phyloP scores from a whole-genome alignment of 2,329 filamentous ascomycete species.

The Sporothrix mexicana region DNA sequence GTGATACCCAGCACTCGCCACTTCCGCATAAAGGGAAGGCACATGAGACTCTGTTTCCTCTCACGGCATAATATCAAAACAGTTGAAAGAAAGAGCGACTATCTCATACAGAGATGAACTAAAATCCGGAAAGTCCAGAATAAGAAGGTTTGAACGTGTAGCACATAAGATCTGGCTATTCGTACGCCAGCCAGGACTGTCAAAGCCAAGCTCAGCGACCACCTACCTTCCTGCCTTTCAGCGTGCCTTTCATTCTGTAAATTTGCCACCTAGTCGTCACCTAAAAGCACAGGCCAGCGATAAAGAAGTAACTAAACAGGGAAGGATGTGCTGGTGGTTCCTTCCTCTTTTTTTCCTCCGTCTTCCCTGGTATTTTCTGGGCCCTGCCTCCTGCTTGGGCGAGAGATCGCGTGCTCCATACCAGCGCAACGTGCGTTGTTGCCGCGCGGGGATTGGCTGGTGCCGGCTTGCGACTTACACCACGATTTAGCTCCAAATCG shows the following conservation, averaged over 20 bases:
- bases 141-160: slow-evolving; percentile 18
- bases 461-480: slow-evolving; percentile 27
- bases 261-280: slow-evolving; percentile 11
- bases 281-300: slow-evolving; percentile 12
- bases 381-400: slow-evolving; percentile 30
- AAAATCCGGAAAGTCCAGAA: slow-evolving; percentile 1
- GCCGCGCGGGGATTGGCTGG: slow-evolving; percentile 36
- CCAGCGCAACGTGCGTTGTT: slow-evolving; percentile 36
- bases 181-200: not conserved
- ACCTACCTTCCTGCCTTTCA: not conserved
- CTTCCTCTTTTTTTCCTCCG: not conserved
- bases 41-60: not conserved
- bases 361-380: slow-evolving; percentile 15
- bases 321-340: not conserved
- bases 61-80: not conserved
- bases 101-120: not conserved
- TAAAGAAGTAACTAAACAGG: not conserved
- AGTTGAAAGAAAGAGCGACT: not conserved
- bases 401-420: slow-evolving; percentile 38
- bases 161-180: slow-evolving; percentile 8
- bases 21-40: slow-evolving; percentile 1
- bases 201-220: not conserved
- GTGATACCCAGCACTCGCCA: too few relatives aligned
- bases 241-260: slow-evolving; percentile 2
- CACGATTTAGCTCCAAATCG: not conserved